Conservation (phyloP, 75 land plant species). For the Pinus taeda region DNA sequence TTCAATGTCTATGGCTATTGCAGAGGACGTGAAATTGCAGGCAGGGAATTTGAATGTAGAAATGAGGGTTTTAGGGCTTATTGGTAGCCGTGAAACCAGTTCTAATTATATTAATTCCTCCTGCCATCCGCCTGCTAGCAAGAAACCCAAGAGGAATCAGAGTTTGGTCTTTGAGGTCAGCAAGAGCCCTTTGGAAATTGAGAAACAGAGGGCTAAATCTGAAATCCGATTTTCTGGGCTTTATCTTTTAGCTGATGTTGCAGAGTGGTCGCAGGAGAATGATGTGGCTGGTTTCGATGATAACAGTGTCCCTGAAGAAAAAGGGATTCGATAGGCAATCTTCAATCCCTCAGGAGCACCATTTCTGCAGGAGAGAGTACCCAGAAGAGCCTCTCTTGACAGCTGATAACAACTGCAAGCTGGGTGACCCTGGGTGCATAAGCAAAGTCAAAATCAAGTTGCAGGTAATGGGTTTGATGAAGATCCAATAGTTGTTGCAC, state of each 20-base stretch:
- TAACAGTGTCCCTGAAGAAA: no score
- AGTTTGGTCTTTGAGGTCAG: not conserved
- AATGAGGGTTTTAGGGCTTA: no score
- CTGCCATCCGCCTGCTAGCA: not conserved
- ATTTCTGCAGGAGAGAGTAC: not conserved
- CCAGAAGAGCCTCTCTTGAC: not conserved
- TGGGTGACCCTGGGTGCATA: not conserved
- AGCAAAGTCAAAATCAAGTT: not conserved
- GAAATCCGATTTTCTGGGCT: not conserved
- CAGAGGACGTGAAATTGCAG: no score
- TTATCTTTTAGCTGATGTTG: not conserved
- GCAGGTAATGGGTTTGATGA: not conserved
- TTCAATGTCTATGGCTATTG: no score
- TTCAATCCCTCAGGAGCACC: not conserved
- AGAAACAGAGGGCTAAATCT: not conserved
- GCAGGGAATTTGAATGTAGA: no score
- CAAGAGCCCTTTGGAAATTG: not conserved
- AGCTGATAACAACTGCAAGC: not conserved
- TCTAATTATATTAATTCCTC: no score
- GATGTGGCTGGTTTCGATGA: no score
- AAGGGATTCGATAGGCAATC: no score
- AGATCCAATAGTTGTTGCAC: not conserved
- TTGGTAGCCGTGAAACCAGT: no score
- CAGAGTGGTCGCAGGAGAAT: no score
- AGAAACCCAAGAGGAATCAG: not conserved